phyloP scores from a whole-genome alignment of 1,284 basidiomycete species.

The Inonotus obliquus region DNA sequence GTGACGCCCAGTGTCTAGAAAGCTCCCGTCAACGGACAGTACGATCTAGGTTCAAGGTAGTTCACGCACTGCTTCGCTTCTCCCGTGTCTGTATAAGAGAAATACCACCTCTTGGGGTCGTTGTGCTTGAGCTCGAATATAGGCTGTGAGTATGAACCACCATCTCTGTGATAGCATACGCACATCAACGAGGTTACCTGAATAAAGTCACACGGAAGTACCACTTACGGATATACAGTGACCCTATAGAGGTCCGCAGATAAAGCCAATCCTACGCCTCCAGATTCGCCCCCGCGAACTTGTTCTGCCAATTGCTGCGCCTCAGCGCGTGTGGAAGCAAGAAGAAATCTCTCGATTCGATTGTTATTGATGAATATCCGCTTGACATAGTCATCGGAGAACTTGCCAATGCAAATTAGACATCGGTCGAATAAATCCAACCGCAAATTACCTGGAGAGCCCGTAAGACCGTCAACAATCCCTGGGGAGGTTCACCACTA shows the following conservation, averaged over 20 bases:
- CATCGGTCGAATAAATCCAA: neutral
- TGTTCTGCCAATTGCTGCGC: conserved; percentile 51
- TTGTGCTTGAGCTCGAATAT: neutral
- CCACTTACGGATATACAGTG: conserved; percentile 54
- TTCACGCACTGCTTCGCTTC: neutral
- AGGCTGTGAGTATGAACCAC: conserved; percentile 14
- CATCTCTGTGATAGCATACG: conserved; percentile 5
- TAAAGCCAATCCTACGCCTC: conserved; percentile 43
- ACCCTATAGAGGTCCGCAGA: conserved; percentile 58
- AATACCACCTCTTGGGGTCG: conserved; percentile 6
- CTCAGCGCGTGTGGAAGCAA: conserved; percentile 57
- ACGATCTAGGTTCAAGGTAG: no score
- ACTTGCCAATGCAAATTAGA: conserved; percentile 38
- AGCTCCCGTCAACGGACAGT: neutral
- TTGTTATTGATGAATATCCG: conserved; percentile 78
- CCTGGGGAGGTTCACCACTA: conserved; percentile 55
- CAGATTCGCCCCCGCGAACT: conserved; percentile 26
- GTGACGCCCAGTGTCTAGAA: conserved; percentile 10
- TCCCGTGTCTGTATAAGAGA: conserved; percentile 1
- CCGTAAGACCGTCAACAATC: conserved; percentile 73
- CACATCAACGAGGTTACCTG: neutral
- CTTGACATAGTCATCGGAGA: conserved; percentile 70
- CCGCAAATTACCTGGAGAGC: conserved; percentile 66
- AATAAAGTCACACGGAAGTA: neutral
- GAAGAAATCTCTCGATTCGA: conserved; percentile 68